Percentiles rank a stretch among this genome's conserved stretches.
phyloP scores from a whole-genome alignment of 2,329 filamentous ascomycete species.

The Neofusicoccum sp. region DNA sequence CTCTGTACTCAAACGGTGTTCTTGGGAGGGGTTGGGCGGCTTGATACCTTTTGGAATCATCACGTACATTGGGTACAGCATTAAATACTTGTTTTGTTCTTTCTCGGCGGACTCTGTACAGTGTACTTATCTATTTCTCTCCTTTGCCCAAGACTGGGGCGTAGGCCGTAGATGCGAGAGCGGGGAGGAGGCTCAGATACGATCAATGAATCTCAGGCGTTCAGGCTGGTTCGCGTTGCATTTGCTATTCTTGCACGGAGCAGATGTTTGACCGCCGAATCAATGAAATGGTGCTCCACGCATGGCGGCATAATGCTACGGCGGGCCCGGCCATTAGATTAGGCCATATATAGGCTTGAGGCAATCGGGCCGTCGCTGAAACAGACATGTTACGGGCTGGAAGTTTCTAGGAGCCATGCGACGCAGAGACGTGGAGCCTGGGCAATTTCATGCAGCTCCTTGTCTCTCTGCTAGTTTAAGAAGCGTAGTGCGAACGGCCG shows the following conservation, averaged over 20 bases:
- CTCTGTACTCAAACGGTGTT: conserved; percentile 11
- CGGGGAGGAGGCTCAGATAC: conserved; percentile 5
- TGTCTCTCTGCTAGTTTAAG: too few species aligned
- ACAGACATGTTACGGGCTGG: neutral
- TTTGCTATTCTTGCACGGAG: neutral
- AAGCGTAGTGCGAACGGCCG: too few species aligned
- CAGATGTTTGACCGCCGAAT: neutral
- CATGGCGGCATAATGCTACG: neutral
- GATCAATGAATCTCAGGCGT: conserved; percentile 11
- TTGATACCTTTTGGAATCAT: conserved; percentile 22
- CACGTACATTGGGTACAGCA: conserved; percentile 22
- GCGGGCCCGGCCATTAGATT: neutral
- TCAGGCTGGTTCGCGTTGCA: neutral
- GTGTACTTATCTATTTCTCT: conserved; percentile 18
- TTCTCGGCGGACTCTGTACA: conserved; percentile 17
- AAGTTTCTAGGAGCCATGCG: neutral
- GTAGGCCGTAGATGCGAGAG: conserved; percentile 10
- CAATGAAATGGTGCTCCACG: neutral
- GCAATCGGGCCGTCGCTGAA: neutral
- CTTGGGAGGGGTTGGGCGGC: neutral
- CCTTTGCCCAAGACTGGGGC: neutral
- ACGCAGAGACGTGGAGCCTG: too few species aligned
- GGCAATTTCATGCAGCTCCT: too few species aligned
- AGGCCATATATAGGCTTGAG: neutral
- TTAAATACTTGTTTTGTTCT: neutral